These are phyloP conservation scores for Halophytophthora polymorphica DNA, from an alignment of 352 stramenopile genomes.

Conservation along the genomic window DNA sequence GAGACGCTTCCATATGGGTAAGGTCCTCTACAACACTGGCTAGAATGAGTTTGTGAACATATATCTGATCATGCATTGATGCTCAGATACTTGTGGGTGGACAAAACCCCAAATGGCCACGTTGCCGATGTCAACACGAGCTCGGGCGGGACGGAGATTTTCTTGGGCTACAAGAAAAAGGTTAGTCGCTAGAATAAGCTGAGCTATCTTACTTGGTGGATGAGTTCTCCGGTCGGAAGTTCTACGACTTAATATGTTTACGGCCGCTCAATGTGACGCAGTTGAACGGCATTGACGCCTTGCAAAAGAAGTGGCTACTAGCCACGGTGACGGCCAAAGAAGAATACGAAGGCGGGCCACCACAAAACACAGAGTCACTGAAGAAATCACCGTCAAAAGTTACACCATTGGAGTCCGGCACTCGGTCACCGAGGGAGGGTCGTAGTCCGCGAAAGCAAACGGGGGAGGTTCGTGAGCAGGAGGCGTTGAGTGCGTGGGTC, in stretches of 20 bases:
- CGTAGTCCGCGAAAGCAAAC: slow-evolving; percentile 14
- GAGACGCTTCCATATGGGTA: slow-evolving; percentile 82
- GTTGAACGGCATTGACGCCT: slow-evolving; percentile 30
- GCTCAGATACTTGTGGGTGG: slow-evolving; percentile 70
- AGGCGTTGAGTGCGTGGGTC: not conserved
- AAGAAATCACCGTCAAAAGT: slow-evolving; percentile 16
- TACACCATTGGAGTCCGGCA: not conserved
- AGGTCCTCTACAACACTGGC: not conserved
- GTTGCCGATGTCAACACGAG: slow-evolving; percentile 70
- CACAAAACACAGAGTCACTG: slow-evolving; percentile 6
- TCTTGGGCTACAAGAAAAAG: slow-evolving; percentile 80
- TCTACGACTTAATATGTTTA: not conserved
- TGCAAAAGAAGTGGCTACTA: slow-evolving; percentile 43
- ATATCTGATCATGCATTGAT: slow-evolving; percentile 4
- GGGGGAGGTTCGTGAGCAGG: slow-evolving; percentile 24
- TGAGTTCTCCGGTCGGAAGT: not conserved
- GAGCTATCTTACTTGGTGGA: not conserved
- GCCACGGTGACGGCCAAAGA: slow-evolving; percentile 23
- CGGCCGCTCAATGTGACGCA: slow-evolving; percentile 3
- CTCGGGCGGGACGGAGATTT: slow-evolving; percentile 73
- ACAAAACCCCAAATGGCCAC: slow-evolving; percentile 67
- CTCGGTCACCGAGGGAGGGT: slow-evolving; percentile 6
- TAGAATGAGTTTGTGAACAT: not conserved
- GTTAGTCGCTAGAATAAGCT: slow-evolving; percentile 19
- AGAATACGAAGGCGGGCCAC: slow-evolving; percentile 6